Evolutionary conservation across 129 eudicot species (phyloP).

Genomic region (Helianthus tuberosus): DNA sequence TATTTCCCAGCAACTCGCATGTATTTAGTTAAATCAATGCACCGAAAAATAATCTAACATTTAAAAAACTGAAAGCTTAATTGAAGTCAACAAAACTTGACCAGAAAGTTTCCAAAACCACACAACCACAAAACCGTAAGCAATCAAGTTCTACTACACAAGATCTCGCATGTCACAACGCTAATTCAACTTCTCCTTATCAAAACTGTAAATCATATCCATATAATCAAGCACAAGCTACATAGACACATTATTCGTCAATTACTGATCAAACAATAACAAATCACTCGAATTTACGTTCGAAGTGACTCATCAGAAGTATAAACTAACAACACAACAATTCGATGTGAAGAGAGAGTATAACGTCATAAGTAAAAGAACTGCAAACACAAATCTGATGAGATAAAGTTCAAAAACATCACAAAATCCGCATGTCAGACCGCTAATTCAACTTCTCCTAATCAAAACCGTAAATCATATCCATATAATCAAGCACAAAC

Average conservation of each 20-base stretch:
- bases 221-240: background rate
- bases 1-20: background rate
- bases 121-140: background rate
- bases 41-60: background rate
- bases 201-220: background rate
- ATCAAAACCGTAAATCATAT: too few species aligned
- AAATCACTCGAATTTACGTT: background rate
- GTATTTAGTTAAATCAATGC: too few species aligned
- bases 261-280: background rate
- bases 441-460: too few species aligned
- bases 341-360: background rate
- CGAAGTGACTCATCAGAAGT: background rate
- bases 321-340: background rate
- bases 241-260: background rate
- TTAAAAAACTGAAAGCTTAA: background rate
- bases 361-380: background rate
- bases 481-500: too few species aligned
- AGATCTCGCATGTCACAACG: background rate
- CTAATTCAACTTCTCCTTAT: background rate
- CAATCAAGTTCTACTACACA: background rate
- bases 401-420: too few species aligned
- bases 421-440: too few species aligned
- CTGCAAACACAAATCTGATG: background rate
- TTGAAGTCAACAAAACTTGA: background rate
- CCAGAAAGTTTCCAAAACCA: background rate